Conservation (phyloP, 495 filamentous ascomycete genomes). For the Podospora anserina region DNA sequence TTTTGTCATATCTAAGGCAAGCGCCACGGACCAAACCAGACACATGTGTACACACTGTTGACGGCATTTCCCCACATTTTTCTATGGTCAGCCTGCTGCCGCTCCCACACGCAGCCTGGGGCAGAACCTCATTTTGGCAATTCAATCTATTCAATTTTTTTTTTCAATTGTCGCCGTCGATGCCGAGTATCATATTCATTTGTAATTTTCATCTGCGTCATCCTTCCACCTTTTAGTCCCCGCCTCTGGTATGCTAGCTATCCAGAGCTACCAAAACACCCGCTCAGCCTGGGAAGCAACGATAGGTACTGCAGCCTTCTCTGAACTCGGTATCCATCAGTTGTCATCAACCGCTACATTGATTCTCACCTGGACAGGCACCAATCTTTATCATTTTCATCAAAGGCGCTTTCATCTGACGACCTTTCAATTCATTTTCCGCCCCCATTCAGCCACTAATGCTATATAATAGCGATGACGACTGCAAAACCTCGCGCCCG, state of each 20-base stretch:
- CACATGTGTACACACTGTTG: not conserved
- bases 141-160: not conserved
- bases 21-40: not conserved
- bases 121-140: not conserved
- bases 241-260: not conserved
- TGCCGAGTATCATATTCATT: not conserved
- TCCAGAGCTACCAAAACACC: not conserved
- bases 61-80: not conserved
- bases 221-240: not conserved
- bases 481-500: slow-evolving; percentile 18
- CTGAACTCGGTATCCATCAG: not conserved
- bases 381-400: not conserved
- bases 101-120: not conserved
- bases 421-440: not conserved
- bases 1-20: not conserved
- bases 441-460: slow-evolving; percentile 12
- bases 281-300: not conserved
- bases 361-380: too few relatives aligned
- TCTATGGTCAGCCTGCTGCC: not conserved
- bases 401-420: not conserved
- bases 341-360: not conserved
- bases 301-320: not conserved
- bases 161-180: not conserved
- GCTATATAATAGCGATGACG: slow-evolving; percentile 27
- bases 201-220: not conserved